Evolutionary conservation across 1,284 basidiomycete genomes (phyloP).

Genomic region (Cryptococcus sp.): DNA sequence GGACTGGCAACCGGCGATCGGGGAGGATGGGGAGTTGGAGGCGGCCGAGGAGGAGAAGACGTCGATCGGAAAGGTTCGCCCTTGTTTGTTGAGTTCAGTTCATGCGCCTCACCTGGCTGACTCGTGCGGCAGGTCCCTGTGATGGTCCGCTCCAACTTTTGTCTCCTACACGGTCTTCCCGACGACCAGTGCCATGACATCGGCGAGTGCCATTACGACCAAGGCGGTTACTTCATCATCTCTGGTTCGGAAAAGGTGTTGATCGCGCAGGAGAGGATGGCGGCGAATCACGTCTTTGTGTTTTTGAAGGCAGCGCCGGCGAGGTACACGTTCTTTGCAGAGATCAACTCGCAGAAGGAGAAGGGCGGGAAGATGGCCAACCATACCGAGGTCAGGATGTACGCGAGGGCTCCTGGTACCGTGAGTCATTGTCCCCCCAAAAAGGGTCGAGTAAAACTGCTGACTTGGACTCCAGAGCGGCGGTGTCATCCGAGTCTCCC

Average conservation of each 20-base stretch:
- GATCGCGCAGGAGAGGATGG: slow-evolving; percentile 99
- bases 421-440: slow-evolving; percentile 12
- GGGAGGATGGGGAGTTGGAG: slow-evolving; percentile 62
- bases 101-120: not conserved
- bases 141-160: slow-evolving; percentile 95
- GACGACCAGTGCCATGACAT: slow-evolving; percentile 82
- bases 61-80: slow-evolving; percentile 90
- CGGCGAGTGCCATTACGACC: slow-evolving; percentile 96
- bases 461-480: slow-evolving; percentile 59
- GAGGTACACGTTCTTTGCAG: slow-evolving; percentile 91
- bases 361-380: slow-evolving; percentile 98
- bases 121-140: slow-evolving; percentile 72
- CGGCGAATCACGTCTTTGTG: slow-evolving; percentile 98
- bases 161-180: slow-evolving; percentile 75
- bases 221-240: slow-evolving; percentile 99
- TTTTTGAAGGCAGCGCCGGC: slow-evolving; percentile 93
- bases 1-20: slow-evolving; percentile 65
- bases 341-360: slow-evolving; percentile 96
- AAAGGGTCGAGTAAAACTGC: not conserved
- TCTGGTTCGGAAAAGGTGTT: slow-evolving; percentile 99
- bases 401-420: slow-evolving; percentile 62
- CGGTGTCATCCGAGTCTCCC: slow-evolving; percentile 93
- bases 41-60: slow-evolving; percentile 74
- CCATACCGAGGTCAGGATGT: slow-evolving; percentile 98
- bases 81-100: not conserved